These are phyloP conservation scores for Helianthus annuus DNA, from an alignment of 129 eudicot genomes.

Conservation along the genomic window DNA sequence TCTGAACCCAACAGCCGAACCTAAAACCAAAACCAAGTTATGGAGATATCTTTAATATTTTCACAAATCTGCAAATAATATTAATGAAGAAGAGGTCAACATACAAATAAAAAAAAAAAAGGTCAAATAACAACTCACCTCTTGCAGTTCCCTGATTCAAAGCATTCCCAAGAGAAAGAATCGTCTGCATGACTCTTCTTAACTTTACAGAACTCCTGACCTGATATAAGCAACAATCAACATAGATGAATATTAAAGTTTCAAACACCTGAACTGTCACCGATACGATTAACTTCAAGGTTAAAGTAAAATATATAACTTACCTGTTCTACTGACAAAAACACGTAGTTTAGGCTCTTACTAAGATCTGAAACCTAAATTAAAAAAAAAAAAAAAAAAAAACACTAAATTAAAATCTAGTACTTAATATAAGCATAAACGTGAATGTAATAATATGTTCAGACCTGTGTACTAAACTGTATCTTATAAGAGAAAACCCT, in stretches of 20 bases:
- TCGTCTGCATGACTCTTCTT: slow-evolving; percentile 89
- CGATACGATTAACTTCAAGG: neutral
- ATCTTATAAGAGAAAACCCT: slow-evolving; percentile 85
- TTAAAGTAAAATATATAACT: slow-evolving; percentile 16
- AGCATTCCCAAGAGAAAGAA: slow-evolving; percentile 90
- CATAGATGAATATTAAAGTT: slow-evolving; percentile 18
- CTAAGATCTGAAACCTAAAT: slow-evolving; percentile 78
- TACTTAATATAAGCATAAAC: slow-evolving; percentile 12
- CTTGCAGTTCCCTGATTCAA: slow-evolving; percentile 94
- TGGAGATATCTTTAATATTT: neutral
- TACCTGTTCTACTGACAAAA: slow-evolving; percentile 72
- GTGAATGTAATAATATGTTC: slow-evolving; percentile 22
- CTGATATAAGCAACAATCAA: slow-evolving; percentile 53
- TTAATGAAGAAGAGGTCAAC: neutral
- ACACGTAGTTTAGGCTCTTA: slow-evolving; percentile 50
- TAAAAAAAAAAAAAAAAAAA: neutral
- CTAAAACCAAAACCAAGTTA: slow-evolving; percentile 39
- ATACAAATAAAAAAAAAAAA: slow-evolving; percentile 1
- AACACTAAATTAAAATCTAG: slow-evolving; percentile 16
- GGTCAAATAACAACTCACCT: slow-evolving; percentile 48
- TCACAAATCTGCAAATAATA: neutral
- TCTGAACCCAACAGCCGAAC: slow-evolving; percentile 95
- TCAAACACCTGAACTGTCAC: slow-evolving; percentile 11
- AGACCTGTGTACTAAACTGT: slow-evolving; percentile 76
- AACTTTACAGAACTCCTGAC: slow-evolving; percentile 77